phyloP scores from a whole-genome alignment of 371 early-diverging fungal genomes.

The Actinomortierella wolfii region DNA sequence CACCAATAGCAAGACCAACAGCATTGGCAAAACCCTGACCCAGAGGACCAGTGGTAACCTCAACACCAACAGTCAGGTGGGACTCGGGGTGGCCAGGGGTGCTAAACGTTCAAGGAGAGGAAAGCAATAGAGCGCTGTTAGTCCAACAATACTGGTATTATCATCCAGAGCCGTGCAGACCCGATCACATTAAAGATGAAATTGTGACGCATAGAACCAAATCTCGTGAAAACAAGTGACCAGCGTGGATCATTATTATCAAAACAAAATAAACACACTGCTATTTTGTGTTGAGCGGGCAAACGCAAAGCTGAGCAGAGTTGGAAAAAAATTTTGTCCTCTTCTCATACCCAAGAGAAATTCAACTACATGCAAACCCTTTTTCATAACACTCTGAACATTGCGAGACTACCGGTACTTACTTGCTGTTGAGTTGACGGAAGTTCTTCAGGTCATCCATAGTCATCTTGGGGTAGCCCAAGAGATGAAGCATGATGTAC shows the following conservation, averaged over 20 bases:
- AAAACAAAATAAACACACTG: too few relatives aligned
- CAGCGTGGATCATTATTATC: too few relatives aligned
- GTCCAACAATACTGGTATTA: not conserved
- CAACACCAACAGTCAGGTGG: conserved; percentile 87
- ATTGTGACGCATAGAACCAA: too few relatives aligned
- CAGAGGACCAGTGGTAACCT: conserved; percentile 99
- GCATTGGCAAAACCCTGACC: conserved; percentile 98
- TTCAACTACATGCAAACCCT: too few relatives aligned
- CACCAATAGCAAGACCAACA: conserved; percentile 97
- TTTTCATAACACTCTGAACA: too few relatives aligned
- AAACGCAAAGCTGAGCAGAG: too few relatives aligned
- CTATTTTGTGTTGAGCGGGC: too few relatives aligned
- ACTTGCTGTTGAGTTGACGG: conserved; percentile 88
- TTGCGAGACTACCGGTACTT: conserved; percentile 20
- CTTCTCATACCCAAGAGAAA: not conserved
- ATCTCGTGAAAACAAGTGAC: too few relatives aligned
- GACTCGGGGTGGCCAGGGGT: conserved; percentile 97
- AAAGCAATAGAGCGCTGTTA: not conserved
- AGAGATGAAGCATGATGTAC: conserved; percentile 91
- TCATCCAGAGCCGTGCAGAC: too few relatives aligned
- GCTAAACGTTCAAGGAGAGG: conserved; percentile 48
- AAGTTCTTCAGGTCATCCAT: conserved; percentile 96
- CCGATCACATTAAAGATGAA: too few relatives aligned
- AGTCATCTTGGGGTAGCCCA: conserved; percentile 85
- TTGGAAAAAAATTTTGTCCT: not conserved